Evolutionary conservation across 2,329 filamentous ascomycete genomes (phyloP), one percentile per base, ranked within the genome.

Genomic region (Fusarium pininemorale): DNA sequence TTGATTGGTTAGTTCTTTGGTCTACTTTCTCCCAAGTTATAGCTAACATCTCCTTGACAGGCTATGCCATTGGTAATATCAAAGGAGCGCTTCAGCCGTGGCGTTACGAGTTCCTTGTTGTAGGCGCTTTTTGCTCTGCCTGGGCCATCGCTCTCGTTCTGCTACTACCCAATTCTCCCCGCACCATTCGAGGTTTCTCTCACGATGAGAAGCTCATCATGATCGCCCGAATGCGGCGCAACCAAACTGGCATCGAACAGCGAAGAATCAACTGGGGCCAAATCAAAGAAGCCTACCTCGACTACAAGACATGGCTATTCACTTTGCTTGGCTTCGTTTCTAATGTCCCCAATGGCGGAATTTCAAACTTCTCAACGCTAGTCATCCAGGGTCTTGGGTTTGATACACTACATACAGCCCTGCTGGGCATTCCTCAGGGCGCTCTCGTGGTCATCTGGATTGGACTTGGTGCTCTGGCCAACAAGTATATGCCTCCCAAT

Each of bases 21-120:
- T 12, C 22, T 28, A 4, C 8, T 11, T 45, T 14, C 44, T n/a
- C n/a, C 7, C 7, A 12, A n/a, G 28, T 8, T 13, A 60, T 16
- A 13, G 20, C 45, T 64, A 38, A 65, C 13, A 4, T 10, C 35
- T 7, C 32, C 12, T 9, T 12, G 8, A 26, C 11, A 78, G 81
- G 88, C 1, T 91, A 89, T 63, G 90, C 86, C 0, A 91, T 92
- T 51, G 90, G 90, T 3, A 85, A 90, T 70, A 90, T 90, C 72
- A 83, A 85, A 44, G 89, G 88, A 20, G 82, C 84, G 3, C 83
- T 92, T 26, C 84, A 87, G 1, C 88, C 87, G 0, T 93, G 91
- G 91, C 89, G 89, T 76, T 93, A 91, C 72, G 90, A 93, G 62
- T 93, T 93, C 77, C 81, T 93, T 22, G 87, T 93, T n/a, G 90